Conservation (phyloP, 1,284 basidiomycete genomes). For the Vanrija humicola region DNA sequence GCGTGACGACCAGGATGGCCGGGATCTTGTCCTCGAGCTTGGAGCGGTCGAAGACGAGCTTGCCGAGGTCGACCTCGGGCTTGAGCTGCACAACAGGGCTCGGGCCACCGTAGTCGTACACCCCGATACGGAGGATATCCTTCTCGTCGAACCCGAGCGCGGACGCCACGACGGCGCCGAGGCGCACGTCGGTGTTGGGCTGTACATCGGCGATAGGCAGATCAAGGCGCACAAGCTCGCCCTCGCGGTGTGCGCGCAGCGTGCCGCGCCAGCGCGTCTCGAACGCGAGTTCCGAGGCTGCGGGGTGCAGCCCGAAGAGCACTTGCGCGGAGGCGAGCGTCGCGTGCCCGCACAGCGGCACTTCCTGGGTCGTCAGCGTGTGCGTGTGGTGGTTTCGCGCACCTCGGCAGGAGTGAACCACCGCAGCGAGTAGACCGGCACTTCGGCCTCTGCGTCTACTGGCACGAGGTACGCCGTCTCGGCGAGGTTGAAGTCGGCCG, state of each 20-base stretch:
- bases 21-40: not conserved
- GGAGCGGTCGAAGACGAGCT: too few relatives aligned
- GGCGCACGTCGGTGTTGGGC: conserved; percentile 68
- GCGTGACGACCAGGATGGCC: not conserved
- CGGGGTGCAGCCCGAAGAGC: conserved; percentile 29
- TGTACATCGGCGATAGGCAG: conserved; percentile 58
- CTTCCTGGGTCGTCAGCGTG: conserved; percentile 25
- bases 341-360: conserved; percentile 39
- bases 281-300: conserved; percentile 22
- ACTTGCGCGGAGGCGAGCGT: conserved; percentile 33
- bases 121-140: not conserved
- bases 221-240: conserved; percentile 58
- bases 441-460: conserved; percentile 8
- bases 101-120: conserved; percentile 1
- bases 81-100: not conserved
- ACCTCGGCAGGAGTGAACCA: conserved; percentile 41
- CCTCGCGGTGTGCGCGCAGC: conserved; percentile 22
- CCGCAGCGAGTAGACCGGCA: conserved; percentile 27
- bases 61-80: not conserved
- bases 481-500: conserved; percentile 35
- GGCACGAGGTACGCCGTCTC: conserved; percentile 38
- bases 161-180: conserved; percentile 51
- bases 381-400: not conserved
- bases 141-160: not conserved
- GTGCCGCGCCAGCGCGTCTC: conserved; percentile 31